These are phyloP conservation scores for Aureobasidium vineae DNA, from an alignment of 2,329 filamentous ascomycete species.

Conservation along the genomic window DNA sequence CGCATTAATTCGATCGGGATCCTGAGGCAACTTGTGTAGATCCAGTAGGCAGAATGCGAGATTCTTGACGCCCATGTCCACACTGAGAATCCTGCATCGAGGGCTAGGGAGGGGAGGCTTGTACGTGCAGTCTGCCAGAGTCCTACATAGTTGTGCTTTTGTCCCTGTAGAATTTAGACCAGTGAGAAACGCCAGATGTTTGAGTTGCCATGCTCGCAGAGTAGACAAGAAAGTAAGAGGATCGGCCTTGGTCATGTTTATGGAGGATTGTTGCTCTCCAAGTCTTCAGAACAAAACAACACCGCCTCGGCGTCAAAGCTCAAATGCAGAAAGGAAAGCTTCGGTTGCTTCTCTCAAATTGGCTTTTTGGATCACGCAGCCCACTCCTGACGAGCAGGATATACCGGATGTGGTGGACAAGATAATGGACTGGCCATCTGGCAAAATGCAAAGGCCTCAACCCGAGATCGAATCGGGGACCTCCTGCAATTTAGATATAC, in stretches of 20 bases:
- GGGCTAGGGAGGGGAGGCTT: conserved; percentile 36
- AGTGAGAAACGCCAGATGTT: conserved; percentile 59
- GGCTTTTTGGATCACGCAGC: too few relatives aligned
- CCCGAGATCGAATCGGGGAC: conserved; percentile 25
- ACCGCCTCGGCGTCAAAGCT: neutral
- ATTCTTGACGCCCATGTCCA: conserved; percentile 83
- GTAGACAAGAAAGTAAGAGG: conserved; percentile 34
- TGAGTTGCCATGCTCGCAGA: conserved; percentile 56
- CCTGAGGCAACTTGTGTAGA: conserved; percentile 24
- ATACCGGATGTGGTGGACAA: too few relatives aligned
- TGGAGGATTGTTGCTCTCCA: neutral
- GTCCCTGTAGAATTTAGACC: conserved; percentile 60
- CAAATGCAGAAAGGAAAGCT: neutral
- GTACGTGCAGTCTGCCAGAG: conserved; percentile 43
- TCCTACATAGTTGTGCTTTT: conserved; percentile 56
- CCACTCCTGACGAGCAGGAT: neutral
- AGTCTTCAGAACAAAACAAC: neutral
- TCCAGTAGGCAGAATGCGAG: conserved; percentile 65
- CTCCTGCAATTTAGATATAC: conserved; percentile 21
- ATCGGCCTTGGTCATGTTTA: neutral
- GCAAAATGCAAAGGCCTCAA: conserved; percentile 9
- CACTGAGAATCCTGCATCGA: conserved; percentile 60
- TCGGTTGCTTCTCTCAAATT: too few relatives aligned
- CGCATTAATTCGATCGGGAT: conserved; percentile 8
- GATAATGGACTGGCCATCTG: too few relatives aligned